Base-by-base conservation (phyloP, 257 asterid species). In the Voacanga thouarsii region DNA sequence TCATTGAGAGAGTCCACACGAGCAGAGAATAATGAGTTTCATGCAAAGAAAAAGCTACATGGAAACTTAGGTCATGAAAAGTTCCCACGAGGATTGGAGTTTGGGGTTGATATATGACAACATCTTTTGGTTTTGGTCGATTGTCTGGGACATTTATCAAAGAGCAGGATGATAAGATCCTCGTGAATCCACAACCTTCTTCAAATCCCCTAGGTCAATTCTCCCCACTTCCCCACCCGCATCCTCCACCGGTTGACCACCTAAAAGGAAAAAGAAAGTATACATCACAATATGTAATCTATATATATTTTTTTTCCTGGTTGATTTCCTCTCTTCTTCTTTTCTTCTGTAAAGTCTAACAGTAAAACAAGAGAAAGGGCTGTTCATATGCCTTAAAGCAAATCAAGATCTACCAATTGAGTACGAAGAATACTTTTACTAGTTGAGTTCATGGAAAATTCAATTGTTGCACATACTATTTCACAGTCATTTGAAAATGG, bases 21-120 rank as follows among this genome's bases (percentile, higher is more conserved):
- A 88, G 90, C 89, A 88, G 71, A 84, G 96, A 88, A 91, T 90
- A 78, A 86, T 86, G 85, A 65, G 63, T 83, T 87, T 84, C 83
- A 80, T 56, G 75, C 83, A 83, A 81, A 76, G 70, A 78, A 81
- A 43, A 60, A 18, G 57, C 43, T 43, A 45, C 67, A 61, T 55
- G 49, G 72, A 45, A 71, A 59, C 81, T 57, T 44, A 6, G 57
- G 61, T 30, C 50, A 67, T 67, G 72, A 47, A 76, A 63, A 63
- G 55, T 43, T 63, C 24, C 39, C 51, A 30, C 21, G 21, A 57
- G 50, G 74, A 24, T 69, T 69, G 12, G 23, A 18, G 45, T 33
- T 69, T 21, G 5, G 23, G 43, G n/a, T 1, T 18, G 6, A 50
- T 33, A 37, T 37, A 14, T 24, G 70, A 60, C 76, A 69, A 26